A percentile compares a stretch with the other conserved stretches of the same genome.
These are phyloP conservation scores for Clavispora santaluciae DNA, from an alignment of 805 yeast species.

Conservation along the genomic window DNA sequence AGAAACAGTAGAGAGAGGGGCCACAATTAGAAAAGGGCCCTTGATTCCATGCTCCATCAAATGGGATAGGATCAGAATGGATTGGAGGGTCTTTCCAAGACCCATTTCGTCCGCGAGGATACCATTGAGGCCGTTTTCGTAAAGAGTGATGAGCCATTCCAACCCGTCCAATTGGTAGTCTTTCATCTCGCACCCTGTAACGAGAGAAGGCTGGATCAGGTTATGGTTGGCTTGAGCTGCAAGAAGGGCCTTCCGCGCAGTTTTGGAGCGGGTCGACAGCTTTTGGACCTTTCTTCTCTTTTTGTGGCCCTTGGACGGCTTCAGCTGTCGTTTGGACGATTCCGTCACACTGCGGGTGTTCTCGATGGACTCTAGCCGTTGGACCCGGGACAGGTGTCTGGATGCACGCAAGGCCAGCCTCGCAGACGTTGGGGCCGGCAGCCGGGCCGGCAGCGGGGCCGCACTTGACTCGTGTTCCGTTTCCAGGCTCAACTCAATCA, in stretches of 20 bases:
- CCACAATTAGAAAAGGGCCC: slow-evolving; percentile 76
- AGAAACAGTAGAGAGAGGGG: slow-evolving; percentile 78
- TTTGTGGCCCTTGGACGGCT: background rate
- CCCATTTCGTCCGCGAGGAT: slow-evolving; percentile 98
- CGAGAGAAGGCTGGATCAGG: slow-evolving; percentile 28
- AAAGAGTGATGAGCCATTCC: slow-evolving; percentile 83
- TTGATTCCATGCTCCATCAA: slow-evolving; percentile 70
- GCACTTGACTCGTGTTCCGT: background rate
- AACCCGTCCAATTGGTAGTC: slow-evolving; percentile 87
- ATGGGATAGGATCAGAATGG: slow-evolving; percentile 72
- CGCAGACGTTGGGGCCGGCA: too few species aligned
- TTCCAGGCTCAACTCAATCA: slow-evolving; percentile 1
- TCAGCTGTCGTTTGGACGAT: background rate
- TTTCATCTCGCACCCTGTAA: slow-evolving; percentile 55
- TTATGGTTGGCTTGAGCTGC: slow-evolving; percentile 19
- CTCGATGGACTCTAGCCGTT: slow-evolving; percentile 43
- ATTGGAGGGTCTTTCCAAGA: slow-evolving; percentile 87
- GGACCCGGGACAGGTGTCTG: background rate
- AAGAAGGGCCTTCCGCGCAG: slow-evolving; percentile 22
- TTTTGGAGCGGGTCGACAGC: slow-evolving; percentile 13
- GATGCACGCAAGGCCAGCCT: background rate
- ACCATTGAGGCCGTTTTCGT: slow-evolving; percentile 92
- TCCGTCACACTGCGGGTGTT: slow-evolving; percentile 36
- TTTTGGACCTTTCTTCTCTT: background rate
- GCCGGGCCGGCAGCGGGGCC: background rate